Conservation (phyloP, 1,139 yeast species). For the Blastobotrys raffinosifermentans region DNA sequence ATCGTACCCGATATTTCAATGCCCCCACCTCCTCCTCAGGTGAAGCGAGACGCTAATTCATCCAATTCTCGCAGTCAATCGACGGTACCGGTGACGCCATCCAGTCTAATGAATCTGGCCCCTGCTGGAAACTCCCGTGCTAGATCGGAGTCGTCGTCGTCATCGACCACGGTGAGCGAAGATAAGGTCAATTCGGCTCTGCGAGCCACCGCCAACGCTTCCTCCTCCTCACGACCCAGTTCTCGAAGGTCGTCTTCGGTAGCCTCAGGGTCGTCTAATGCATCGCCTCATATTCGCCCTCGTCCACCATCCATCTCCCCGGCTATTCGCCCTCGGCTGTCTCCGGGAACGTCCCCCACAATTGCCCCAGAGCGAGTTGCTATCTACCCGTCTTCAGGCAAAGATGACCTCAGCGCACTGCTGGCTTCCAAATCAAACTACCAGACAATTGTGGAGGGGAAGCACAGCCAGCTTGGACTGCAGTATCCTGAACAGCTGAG, state of each 20-base stretch:
- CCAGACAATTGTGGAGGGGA: slow-evolving; percentile 41
- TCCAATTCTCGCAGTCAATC: slow-evolving; percentile 10
- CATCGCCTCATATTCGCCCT: slow-evolving; percentile 12
- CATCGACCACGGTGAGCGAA: no score
- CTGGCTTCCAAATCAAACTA: slow-evolving; percentile 39
- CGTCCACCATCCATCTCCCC: slow-evolving; percentile 19
- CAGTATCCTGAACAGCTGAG: slow-evolving; percentile 37
- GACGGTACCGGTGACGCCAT: slow-evolving; percentile 26
- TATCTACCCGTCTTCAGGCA: slow-evolving; percentile 3
- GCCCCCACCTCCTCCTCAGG: slow-evolving; percentile 21
- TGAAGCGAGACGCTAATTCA: slow-evolving; percentile 1
- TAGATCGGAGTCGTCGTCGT: slow-evolving; percentile 10
- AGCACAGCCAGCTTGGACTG: slow-evolving; percentile 37
- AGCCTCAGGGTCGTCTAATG: slow-evolving; percentile 17
- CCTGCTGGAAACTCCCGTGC: slow-evolving; percentile 14
- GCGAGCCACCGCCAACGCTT: slow-evolving; percentile 22
- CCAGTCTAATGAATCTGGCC: slow-evolving; percentile 39
- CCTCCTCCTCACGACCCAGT: slow-evolving; percentile 7
- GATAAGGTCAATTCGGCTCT: slow-evolving; percentile 24
- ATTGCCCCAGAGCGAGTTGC: slow-evolving; percentile 4
- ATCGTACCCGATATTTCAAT: slow-evolving; percentile 24
- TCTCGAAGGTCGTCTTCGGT: slow-evolving; percentile 6
- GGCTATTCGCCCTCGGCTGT: slow-evolving; percentile 19
- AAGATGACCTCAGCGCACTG: slow-evolving; percentile 27
- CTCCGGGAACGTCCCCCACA: slow-evolving; percentile 14